These are phyloP conservation scores for Pistacia vera DNA, from an alignment of 345 rosid species.

Conservation along the genomic window DNA sequence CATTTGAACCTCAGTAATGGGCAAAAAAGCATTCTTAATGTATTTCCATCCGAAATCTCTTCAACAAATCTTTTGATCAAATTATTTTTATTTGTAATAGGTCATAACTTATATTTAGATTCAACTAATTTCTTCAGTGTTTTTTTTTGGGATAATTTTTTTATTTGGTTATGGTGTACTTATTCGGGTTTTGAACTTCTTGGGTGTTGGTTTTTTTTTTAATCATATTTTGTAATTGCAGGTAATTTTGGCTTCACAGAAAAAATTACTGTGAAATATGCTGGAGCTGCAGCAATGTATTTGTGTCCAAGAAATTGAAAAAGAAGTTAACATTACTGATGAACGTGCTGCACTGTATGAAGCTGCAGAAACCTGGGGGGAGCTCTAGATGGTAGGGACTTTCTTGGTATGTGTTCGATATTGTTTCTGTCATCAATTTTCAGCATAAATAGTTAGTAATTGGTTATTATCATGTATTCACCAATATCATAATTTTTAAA, in stretches of 20 bases:
- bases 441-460: not conserved
- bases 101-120: not conserved
- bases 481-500: not conserved
- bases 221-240: slow-evolving; percentile 25
- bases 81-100: not conserved
- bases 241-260: slow-evolving; percentile 63
- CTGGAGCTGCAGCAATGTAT: slow-evolving; percentile 77
- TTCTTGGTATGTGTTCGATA: slow-evolving; percentile 42
- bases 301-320: slow-evolving; percentile 66
- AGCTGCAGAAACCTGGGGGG: slow-evolving; percentile 71
- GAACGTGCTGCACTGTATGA: slow-evolving; percentile 68
- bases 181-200: not conserved
- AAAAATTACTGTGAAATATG: slow-evolving; percentile 41
- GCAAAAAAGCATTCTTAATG: not conserved
- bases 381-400: slow-evolving; percentile 61
- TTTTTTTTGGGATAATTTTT: not conserved
- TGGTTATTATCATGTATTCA: not conserved
- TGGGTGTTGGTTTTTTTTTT: not conserved
- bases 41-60: too few relatives aligned
- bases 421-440: not conserved
- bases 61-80: not conserved
- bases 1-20: not conserved
- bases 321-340: slow-evolving; percentile 66
- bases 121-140: not conserved
- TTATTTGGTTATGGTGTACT: not conserved